Evolutionary conservation across 2,329 filamentous ascomycete species (phyloP).

Genomic region (Waltergamsia citrina): DNA sequence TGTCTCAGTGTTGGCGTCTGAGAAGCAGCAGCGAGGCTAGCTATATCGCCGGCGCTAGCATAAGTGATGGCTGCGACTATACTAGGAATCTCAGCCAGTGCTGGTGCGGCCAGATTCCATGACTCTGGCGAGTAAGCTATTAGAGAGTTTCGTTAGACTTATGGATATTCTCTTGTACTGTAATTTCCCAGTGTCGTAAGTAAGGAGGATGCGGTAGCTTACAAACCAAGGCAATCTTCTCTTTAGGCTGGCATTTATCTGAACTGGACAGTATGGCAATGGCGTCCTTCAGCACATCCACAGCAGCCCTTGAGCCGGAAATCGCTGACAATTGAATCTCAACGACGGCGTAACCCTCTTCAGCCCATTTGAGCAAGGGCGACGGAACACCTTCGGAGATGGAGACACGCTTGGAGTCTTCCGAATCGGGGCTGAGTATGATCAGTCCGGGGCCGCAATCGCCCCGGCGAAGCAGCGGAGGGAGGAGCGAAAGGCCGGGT

Average conservation of each 20-base stretch:
- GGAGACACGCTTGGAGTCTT: constrained; percentile 9
- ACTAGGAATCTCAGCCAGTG: constrained; percentile 10
- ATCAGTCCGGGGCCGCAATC: constrained; percentile 23
- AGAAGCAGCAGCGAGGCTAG: constrained; percentile 1
- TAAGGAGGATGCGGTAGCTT: constrained; percentile 4
- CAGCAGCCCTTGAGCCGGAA: constrained; percentile 3
- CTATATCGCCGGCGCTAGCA: constrained; percentile 3
- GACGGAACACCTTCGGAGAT: constrained; percentile 32
- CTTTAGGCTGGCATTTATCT: constrained; percentile 22
- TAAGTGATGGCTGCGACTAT: constrained; percentile 14
- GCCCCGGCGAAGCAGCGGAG: constrained; percentile 24
- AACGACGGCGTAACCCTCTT: constrained; percentile 56
- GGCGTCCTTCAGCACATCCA: constrained; percentile 8
- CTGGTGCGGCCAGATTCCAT: constrained; percentile 12
- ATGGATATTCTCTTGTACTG: no score
- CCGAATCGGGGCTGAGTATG: constrained; percentile 14
- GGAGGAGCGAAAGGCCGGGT: constrained; percentile 13
- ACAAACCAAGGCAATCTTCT: constrained; percentile 28
- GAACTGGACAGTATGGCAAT: constrained; percentile 11
- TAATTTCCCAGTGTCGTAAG: not conserved
- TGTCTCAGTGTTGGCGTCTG: constrained; percentile 10
- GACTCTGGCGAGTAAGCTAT: constrained; percentile 9
- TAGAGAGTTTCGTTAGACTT: not conserved
- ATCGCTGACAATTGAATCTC: constrained; percentile 33
- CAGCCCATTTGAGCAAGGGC: constrained; percentile 58